Conservation (phyloP, 495 filamentous ascomycete species). For the Penicillium simplicissimum region DNA sequence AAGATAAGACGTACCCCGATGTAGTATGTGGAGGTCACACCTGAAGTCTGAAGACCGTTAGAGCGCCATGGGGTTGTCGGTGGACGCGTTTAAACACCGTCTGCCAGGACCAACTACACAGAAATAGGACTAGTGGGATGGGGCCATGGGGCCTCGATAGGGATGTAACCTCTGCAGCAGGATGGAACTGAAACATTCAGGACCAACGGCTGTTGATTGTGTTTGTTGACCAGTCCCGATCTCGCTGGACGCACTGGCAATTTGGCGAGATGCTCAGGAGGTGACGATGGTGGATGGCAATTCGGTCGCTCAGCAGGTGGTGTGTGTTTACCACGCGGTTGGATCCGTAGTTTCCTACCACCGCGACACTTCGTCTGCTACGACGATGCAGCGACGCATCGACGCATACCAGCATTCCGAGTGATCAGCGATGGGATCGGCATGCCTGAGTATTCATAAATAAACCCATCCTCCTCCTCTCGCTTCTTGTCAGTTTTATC, state of each 20-base stretch:
- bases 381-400: too few species aligned
- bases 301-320: background rate
- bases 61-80: background rate
- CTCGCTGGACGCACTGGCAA: background rate
- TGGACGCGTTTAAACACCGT: background rate
- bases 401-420: background rate
- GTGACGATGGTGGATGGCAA: too few species aligned
- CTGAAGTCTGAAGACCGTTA: conserved; percentile 2
- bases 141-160: background rate
- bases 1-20: background rate
- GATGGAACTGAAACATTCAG: conserved; percentile 20
- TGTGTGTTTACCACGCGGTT: background rate
- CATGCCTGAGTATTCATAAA: conserved; percentile 24
- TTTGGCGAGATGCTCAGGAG: background rate
- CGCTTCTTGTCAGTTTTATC: background rate
- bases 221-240: background rate
- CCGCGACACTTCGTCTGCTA: too few species aligned
- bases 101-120: background rate
- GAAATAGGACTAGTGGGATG: conserved; percentile 4
- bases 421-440: conserved; percentile 23
- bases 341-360: background rate
- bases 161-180: conserved; percentile 22
- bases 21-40: conserved; percentile 25
- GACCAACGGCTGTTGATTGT: conserved; percentile 4
- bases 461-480: conserved; percentile 10